A percentile compares a stretch with the other conserved stretches of the same genome.
Conservation (phyloP, 768 basidiomycete genomes). For the Lactarius hatsudake region DNA sequence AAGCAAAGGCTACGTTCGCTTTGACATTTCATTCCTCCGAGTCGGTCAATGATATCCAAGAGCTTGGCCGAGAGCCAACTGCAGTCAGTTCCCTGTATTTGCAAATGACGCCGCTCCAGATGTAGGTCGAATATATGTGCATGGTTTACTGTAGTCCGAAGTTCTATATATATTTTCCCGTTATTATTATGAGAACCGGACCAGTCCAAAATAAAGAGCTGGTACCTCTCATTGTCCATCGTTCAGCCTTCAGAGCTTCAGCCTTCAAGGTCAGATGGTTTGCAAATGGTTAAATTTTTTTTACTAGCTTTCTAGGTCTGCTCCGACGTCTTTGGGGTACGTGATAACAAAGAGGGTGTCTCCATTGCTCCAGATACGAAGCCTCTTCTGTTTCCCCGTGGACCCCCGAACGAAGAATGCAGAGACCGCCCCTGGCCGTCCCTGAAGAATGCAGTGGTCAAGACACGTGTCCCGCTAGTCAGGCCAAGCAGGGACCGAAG, state of each 20-base stretch:
- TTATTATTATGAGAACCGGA: no score
- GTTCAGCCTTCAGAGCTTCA: no score
- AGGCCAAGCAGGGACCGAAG: not conserved
- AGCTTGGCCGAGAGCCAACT: no score
- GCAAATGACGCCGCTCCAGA: no score
- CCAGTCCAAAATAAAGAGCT: no score
- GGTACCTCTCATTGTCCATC: no score
- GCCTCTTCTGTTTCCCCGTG: not conserved
- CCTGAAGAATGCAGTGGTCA: not conserved
- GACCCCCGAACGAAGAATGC: not conserved
- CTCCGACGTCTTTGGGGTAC: not conserved
- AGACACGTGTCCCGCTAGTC: not conserved
- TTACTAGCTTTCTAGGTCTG: not conserved
- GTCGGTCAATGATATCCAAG: constrained; percentile 1
- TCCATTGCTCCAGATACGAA: not conserved
- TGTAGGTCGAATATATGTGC: no score
- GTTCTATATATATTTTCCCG: no score
- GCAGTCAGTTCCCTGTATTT: no score
- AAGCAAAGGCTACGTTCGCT: not conserved
- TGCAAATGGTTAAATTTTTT: no score
- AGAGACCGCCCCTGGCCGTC: not conserved
- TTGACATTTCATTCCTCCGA: not conserved
- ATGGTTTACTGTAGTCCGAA: no score
- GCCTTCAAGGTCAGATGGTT: no score
- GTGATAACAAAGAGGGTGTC: not conserved